These are phyloP conservation scores for Eragrostis tef DNA, from an alignment of 202 grass and related monocot species.

Conservation along the genomic window DNA sequence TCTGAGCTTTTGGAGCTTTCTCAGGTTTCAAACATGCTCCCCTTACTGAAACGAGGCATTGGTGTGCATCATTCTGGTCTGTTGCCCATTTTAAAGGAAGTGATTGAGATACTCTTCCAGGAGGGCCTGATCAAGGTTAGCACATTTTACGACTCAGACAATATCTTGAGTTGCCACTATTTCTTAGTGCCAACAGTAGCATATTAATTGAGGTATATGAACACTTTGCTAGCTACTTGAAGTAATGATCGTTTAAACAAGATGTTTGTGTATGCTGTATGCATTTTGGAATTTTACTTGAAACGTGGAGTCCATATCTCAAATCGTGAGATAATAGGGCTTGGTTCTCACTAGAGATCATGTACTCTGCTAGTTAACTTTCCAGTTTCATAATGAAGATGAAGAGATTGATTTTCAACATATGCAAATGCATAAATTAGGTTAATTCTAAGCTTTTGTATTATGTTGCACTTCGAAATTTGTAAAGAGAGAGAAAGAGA, in stretches of 20 bases:
- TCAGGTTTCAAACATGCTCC: slow-evolving; percentile 95
- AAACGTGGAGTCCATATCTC: neutral
- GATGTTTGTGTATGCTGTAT: neutral
- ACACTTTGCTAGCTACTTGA: neutral
- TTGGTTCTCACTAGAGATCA: slow-evolving; percentile 13
- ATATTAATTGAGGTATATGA: slow-evolving; percentile 22
- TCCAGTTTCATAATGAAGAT: slow-evolving; percentile 22
- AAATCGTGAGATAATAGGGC: slow-evolving; percentile 3
- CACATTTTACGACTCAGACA: neutral
- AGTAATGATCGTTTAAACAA: slow-evolving; percentile 2
- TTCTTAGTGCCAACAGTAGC: slow-evolving; percentile 6
- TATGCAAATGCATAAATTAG: neutral
- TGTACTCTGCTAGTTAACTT: neutral
- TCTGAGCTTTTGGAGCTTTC: neutral
- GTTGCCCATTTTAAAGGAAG: slow-evolving; percentile 96
- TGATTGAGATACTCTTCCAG: slow-evolving; percentile 99
- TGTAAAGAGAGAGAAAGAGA: neutral
- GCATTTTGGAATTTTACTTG: neutral
- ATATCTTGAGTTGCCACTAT: neutral
- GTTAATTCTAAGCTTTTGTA: neutral
- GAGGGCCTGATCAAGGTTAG: slow-evolving; percentile 95
- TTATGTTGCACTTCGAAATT: neutral
- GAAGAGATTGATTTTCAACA: neutral
- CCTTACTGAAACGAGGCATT: slow-evolving; percentile 88
- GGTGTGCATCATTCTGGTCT: slow-evolving; percentile 96